A percentile compares a stretch with the other conserved stretches of the same genome.
Conservation (phyloP, 2,329 filamentous ascomycete species). For the Graphilbum ipis-grandicollis region DNA sequence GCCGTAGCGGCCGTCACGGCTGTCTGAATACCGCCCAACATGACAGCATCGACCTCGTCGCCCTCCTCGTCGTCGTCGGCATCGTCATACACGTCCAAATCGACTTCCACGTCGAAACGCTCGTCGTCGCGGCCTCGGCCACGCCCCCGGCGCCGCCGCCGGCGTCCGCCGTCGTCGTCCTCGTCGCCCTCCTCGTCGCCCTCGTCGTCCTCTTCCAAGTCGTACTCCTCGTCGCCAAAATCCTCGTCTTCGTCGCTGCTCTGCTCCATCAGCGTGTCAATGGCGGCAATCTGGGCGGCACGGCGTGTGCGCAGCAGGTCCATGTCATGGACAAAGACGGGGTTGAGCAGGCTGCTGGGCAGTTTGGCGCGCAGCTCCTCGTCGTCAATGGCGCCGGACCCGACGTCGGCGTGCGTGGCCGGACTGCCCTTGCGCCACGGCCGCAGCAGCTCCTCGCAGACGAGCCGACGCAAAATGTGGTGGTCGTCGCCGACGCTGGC, state of each 20-base stretch:
- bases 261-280: slow-evolving; percentile 14
- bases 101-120: slow-evolving; percentile 16
- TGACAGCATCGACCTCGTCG: slow-evolving; percentile 19
- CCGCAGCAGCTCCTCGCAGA: slow-evolving; percentile 84
- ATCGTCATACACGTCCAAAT: slow-evolving; percentile 12
- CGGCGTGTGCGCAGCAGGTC: slow-evolving; percentile 15
- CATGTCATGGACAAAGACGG: slow-evolving; percentile 20
- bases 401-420: slow-evolving; percentile 62
- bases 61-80: background rate
- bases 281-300: slow-evolving; percentile 12
- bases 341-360: slow-evolving; percentile 14
- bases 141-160: no score
- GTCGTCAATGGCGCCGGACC: slow-evolving; percentile 65
- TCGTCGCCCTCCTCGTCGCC: slow-evolving; percentile 20
- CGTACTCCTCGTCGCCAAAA: slow-evolving; percentile 46
- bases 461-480: slow-evolving; percentile 57
- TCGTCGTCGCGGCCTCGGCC: slow-evolving; percentile 13
- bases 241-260: slow-evolving; percentile 13
- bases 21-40: background rate
- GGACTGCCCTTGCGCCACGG: slow-evolving; percentile 77
- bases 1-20: background rate
- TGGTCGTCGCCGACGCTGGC: slow-evolving; percentile 71
- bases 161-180: slow-evolving; percentile 7
- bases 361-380: slow-evolving; percentile 47
- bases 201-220: slow-evolving; percentile 32